Evolutionary conservation across 2,329 filamentous ascomycete genomes (phyloP), one percentile per base, ranked within the genome.

Genomic region (Aquanectria penicillioides): DNA sequence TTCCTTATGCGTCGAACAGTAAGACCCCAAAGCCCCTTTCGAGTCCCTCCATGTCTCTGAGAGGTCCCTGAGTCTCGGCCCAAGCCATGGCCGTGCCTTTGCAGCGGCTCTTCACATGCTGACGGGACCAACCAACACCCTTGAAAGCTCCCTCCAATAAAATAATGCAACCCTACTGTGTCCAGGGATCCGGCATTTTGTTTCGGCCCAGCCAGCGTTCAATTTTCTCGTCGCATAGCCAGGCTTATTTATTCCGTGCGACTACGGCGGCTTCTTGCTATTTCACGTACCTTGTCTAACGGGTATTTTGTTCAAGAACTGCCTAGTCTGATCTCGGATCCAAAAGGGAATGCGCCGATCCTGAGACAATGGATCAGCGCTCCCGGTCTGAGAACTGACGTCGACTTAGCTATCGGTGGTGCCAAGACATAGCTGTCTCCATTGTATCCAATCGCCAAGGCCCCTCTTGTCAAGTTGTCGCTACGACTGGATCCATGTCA

Each of bases 351-450:
- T 52, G 33, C 41, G 41, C 54, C 61, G 48, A 61, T 61, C 58
- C 58, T 55, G 28, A 59, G 61, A 59, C 58, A 47, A 28, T 38
- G 23, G 57, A 63, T 63, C 58, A 46, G 47, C 58, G 22, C 20
- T 57, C 53, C 29, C 28, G 36, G 44, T 37, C 33, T 33, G 31
- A 36, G 44, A 49, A 47, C 49, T 61, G 53, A 61, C 47, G 47
- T 52, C 56, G 55, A 49, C 56, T 52, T 52, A 41, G 37, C 25
- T 56, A 56, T 59, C 54, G 6, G 34, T 23, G 8, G 23, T 17
- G 51, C 51, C 40, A 59, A 57, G 46, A 34, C 9, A 54, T 49
- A 31, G 17, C 17, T 33, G 13, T 31, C 20, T 48, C 34, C 28
- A 4, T 17, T 10, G 41, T 8, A 36, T 54, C 48, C 58, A 49